These are phyloP conservation scores for Hamigera avellanea DNA, from an alignment of 495 filamentous ascomycete species.

Conservation along the genomic window DNA sequence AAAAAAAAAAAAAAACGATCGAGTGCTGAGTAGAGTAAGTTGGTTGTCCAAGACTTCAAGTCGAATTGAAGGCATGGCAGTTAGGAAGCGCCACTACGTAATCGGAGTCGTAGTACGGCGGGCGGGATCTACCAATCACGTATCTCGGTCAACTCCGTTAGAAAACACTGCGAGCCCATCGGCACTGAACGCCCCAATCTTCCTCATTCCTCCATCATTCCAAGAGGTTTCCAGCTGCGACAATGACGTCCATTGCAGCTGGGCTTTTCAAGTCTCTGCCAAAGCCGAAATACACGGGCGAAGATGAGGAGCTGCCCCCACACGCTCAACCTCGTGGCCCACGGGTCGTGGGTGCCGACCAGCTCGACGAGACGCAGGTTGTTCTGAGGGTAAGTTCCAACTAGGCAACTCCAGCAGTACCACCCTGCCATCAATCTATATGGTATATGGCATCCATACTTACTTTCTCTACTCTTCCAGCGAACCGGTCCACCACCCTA, in stretches of 20 bases:
- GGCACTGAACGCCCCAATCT: conserved; percentile 2
- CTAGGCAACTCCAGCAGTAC: too few relatives aligned
- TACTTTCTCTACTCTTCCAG: conserved; percentile 33
- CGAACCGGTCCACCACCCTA: conserved; percentile 80
- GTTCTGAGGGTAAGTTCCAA: conserved; percentile 57
- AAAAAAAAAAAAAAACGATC: too few relatives aligned
- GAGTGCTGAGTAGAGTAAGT: too few relatives aligned
- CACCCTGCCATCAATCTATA: too few relatives aligned
- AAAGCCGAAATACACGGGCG: conserved; percentile 78
- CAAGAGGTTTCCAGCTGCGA: conserved; percentile 9
- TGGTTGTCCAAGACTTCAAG: too few relatives aligned
- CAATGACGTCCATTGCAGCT: conserved; percentile 60
- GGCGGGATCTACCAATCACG: conserved; percentile 8
- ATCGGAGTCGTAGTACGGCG: conserved; percentile 3
- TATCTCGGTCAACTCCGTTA: conserved; percentile 5
- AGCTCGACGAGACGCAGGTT: conserved; percentile 77
- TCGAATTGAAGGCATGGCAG: too few relatives aligned
- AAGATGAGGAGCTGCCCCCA: conserved; percentile 67
- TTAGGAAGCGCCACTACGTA: neutral
- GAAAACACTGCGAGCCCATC: conserved; percentile 12
- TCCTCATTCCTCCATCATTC: conserved; percentile 5
- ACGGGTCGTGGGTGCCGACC: conserved; percentile 63
- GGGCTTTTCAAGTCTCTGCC: conserved; percentile 76
- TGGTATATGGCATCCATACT: neutral
- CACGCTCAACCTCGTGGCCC: conserved; percentile 66